A percentile compares a stretch with the other conserved stretches of the same genome.
These are phyloP conservation scores for Priceomyces carsonii DNA, from an alignment of 805 yeast genomes.

Conservation along the genomic window DNA sequence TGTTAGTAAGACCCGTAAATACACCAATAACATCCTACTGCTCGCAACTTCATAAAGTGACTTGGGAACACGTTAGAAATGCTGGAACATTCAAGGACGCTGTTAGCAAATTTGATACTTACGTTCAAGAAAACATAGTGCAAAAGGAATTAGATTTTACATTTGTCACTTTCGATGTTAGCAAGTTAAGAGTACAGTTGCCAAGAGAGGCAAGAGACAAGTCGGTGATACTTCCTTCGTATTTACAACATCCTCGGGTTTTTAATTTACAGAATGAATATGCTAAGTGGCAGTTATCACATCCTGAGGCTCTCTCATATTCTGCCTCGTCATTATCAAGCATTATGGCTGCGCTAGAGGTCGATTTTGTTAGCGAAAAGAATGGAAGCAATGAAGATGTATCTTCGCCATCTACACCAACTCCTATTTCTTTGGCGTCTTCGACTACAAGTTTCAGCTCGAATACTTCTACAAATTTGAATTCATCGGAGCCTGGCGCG, in stretches of 20 bases:
- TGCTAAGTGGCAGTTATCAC: constrained; percentile 62
- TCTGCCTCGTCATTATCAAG: constrained; percentile 36
- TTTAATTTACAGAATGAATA: constrained; percentile 79
- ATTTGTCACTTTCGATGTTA: constrained; percentile 65
- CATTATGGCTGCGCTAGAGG: constrained; percentile 50
- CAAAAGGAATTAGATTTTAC: constrained; percentile 52
- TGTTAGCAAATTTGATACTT: constrained; percentile 52
- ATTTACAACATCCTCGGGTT: constrained; percentile 70
- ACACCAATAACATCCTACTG: constrained; percentile 66
- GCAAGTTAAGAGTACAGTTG: constrained; percentile 75
- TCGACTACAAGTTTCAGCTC: constrained; percentile 8
- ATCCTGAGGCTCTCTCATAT: constrained; percentile 50
- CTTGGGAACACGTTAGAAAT: constrained; percentile 61
- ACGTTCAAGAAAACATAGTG: constrained; percentile 45
- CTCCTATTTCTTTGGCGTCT: constrained; percentile 6
- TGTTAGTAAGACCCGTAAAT: constrained; percentile 59
- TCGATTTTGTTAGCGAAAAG: constrained; percentile 22
- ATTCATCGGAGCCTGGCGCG: constrained; percentile 1
- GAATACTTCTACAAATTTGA: constrained; percentile 3
- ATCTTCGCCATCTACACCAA: constrained; percentile 9
- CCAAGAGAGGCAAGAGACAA: constrained; percentile 82
- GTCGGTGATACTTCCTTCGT: constrained; percentile 67
- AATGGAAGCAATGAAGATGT: constrained; percentile 6
- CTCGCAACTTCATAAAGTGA: constrained; percentile 50
- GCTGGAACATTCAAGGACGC: constrained; percentile 67